phyloP scores from a whole-genome alignment of 2,329 filamentous ascomycete species.

The Xylariales sp. region DNA sequence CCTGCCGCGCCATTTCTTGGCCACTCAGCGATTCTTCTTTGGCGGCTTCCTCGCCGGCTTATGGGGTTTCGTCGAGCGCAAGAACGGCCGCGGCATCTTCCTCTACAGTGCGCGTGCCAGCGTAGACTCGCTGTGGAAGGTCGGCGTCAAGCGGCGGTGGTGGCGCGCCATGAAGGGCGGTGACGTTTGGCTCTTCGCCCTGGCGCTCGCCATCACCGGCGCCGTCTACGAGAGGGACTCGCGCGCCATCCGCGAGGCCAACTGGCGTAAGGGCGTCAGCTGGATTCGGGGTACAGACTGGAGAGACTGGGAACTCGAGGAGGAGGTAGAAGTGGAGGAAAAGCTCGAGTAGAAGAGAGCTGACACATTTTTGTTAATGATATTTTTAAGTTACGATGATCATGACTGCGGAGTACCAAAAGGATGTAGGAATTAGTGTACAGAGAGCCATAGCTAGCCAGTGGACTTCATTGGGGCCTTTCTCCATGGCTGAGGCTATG shows the following conservation, averaged over 20 bases:
- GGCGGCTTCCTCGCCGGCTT: conserved; percentile 81
- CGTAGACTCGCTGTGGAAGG: conserved; percentile 84
- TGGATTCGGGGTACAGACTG: conserved; percentile 74
- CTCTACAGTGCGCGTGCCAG: conserved; percentile 75
- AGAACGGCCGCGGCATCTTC: conserved; percentile 63
- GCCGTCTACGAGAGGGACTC: conserved; percentile 72
- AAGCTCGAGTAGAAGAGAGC: too few relatives aligned
- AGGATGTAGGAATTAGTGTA: too few relatives aligned
- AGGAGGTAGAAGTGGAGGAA: conserved; percentile 39
- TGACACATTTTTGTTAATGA: too few relatives aligned
- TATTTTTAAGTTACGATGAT: too few relatives aligned
- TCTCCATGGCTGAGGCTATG: too few relatives aligned
- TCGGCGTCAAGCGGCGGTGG: conserved; percentile 84
- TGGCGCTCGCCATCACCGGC: conserved; percentile 73
- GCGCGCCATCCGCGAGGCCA: conserved; percentile 59
- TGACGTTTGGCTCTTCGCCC: conserved; percentile 79
- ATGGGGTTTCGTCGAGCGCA: conserved; percentile 75
- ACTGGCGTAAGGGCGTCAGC: conserved; percentile 67
- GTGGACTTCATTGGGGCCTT: too few relatives aligned
- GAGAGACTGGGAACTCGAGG: conserved; percentile 58
- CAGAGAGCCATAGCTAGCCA: too few relatives aligned
- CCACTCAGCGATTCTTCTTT: conserved; percentile 85
- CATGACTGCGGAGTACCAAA: too few relatives aligned
- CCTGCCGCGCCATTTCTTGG: conserved; percentile 68
- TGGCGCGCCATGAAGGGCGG: conserved; percentile 80